A percentile compares a stretch with the other conserved stretches of the same genome.
Evolutionary conservation across 768 basidiomycete species (phyloP).

Genomic region (Lactarius hatsudake): DNA sequence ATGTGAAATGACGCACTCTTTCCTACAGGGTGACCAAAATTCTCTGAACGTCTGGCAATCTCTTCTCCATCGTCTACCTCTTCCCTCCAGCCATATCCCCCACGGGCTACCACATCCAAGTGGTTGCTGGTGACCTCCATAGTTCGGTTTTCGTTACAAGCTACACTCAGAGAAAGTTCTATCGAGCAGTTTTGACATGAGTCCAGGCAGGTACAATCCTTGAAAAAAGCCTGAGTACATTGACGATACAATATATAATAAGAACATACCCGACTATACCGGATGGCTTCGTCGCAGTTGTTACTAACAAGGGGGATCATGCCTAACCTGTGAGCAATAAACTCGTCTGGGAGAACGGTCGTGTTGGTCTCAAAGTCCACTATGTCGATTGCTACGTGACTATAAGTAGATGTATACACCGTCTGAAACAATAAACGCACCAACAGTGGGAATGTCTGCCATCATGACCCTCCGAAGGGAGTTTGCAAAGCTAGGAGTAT

Average conservation of each 20-base stretch:
- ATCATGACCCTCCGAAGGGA: constrained; percentile 91
- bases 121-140: constrained; percentile 87
- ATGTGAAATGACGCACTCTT: constrained; percentile 54
- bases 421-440: constrained; percentile 46
- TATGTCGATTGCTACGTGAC: constrained; percentile 82
- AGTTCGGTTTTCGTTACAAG: constrained; percentile 64
- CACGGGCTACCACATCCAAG: constrained; percentile 56
- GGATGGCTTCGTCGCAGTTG: constrained; percentile 86
- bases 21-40: constrained; percentile 81
- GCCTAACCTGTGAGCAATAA: constrained; percentile 93
- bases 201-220: constrained; percentile 92
- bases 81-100: constrained; percentile 32
- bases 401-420: neutral
- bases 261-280: constrained; percentile 63
- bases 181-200: constrained; percentile 88
- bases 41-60: constrained; percentile 65
- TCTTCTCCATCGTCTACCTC: constrained; percentile 62
- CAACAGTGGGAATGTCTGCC: constrained; percentile 94
- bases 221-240: neutral
- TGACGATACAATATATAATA: neutral
- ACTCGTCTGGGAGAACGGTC: constrained; percentile 93
- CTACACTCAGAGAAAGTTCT: constrained; percentile 70
- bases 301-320: constrained; percentile 88
- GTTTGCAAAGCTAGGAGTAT: constrained; percentile 75
- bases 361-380: constrained; percentile 92